phyloP scores from a whole-genome alignment of 1,284 basidiomycete species.

The Ceratobasidium sp. region DNA sequence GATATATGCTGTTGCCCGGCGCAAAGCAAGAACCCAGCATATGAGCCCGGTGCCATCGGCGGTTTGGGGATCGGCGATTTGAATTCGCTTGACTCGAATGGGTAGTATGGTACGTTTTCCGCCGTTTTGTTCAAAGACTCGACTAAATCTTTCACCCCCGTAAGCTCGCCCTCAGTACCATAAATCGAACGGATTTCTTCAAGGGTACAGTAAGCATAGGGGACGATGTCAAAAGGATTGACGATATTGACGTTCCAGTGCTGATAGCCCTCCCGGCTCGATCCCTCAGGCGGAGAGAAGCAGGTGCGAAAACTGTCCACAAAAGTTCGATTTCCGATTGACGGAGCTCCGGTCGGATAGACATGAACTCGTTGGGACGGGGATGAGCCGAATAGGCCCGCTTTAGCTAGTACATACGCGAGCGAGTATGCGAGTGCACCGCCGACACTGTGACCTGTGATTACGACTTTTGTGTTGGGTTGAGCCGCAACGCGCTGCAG shows the following conservation, averaged over 20 bases:
- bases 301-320: neutral
- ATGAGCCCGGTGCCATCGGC: neutral
- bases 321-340: neutral
- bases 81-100: neutral
- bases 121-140: neutral
- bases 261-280: constrained; percentile 10
- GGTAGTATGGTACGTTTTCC: neutral
- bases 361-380: neutral
- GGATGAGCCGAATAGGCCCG: neutral
- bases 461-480: neutral
- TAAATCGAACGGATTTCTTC: too few species aligned
- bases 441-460: constrained; percentile 6
- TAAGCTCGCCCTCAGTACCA: neutral
- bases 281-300: neutral
- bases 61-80: neutral
- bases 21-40: constrained; percentile 4
- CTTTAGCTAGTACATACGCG: neutral
- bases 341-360: constrained; percentile 7
- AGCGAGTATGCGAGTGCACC: neutral
- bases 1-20: constrained; percentile 10
- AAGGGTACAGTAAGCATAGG: constrained; percentile 22
- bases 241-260: constrained; percentile 43
- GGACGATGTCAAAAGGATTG: constrained; percentile 37
- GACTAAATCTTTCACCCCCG: neutral
- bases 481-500: neutral